Base-by-base conservation (phyloP, 352 stramenopile genomes). In the Globisporangium orthogonon region DNA sequence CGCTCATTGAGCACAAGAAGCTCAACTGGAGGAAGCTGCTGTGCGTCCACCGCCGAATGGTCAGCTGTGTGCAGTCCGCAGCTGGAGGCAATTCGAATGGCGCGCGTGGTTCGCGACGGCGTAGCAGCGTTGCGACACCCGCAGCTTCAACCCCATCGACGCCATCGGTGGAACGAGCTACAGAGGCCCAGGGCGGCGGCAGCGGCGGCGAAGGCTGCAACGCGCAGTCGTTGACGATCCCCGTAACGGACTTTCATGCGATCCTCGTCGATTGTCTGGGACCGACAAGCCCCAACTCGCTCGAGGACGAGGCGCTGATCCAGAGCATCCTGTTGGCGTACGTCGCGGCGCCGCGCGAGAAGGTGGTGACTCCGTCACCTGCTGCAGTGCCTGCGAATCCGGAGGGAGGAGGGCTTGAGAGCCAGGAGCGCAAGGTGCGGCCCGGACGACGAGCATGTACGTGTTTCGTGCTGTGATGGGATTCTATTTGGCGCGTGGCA, bases 261-360 rank as follows among this genome's bases (percentile, higher is more conserved):
- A 54, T 66, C 28, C 52, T 71, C n/a, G 43, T 31, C 15, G 56
- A 58, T 11, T 58, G 54, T 44, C 44, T 61, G 9, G 52, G 51
- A 18, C 18, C 63, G 9, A 45, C n/a, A 7, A 48, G 28, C 9
- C 10, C 30, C 30, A 35, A 23, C 18, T n/a, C 50, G 13, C n/a
- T 43, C 1, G 50, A 59, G n/a, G 64, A 70, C 52, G 60, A 67
- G 18, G 57, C 53, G 2, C 30, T 69, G 7, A 41, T 61, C 17
- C 64, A 73, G 33, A 61, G 52, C 37, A 43, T 76, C 37, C 41
- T 73, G 40, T 54, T 71, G 6, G 55, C 61, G 23, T 76, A 76
- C 50, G 52, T 71, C 29, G 58, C 58, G 28, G 39, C 51, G 23
- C 52, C 60, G 33, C 61, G 35, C 3, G 60, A 59, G 18, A 57